These are phyloP conservation scores for Pythium dissotocum DNA, from an alignment of 352 stramenopile species.

Conservation along the genomic window DNA sequence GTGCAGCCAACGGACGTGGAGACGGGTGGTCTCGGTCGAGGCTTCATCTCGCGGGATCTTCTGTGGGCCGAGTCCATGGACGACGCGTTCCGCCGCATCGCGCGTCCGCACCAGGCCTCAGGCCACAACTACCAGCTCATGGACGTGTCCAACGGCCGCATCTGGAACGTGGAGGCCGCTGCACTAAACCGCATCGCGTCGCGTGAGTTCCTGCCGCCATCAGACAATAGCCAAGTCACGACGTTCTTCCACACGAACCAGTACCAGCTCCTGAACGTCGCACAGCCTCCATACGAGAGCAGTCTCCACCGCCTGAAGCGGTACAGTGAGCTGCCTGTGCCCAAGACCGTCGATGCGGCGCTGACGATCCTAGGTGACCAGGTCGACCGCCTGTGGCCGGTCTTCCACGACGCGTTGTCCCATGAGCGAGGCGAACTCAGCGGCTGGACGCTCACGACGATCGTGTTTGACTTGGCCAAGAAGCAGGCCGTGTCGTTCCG, in stretches of 20 bases:
- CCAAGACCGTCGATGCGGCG: conserved; percentile 42
- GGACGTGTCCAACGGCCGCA: conserved; percentile 41
- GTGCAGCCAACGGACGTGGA: conserved; percentile 65
- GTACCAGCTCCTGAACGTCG: conserved; percentile 64
- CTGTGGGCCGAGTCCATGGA: conserved; percentile 39
- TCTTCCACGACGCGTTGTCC: conserved; percentile 67
- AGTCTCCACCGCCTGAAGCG: conserved; percentile 63
- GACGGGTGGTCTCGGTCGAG: conserved; percentile 57
- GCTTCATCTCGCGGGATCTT: conserved; percentile 71
- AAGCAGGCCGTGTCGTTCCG: conserved; percentile 49
- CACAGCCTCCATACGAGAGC: conserved; percentile 65
- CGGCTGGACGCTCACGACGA: conserved; percentile 67
- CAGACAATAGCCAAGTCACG: conserved; percentile 22
- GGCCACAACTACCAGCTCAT: conserved; percentile 84
- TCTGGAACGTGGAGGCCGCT: conserved; percentile 75
- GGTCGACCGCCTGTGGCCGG: conserved; percentile 51
- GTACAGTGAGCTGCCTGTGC: conserved; percentile 50
- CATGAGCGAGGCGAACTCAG: conserved; percentile 61
- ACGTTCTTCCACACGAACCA: conserved; percentile 77
- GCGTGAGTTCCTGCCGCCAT: conserved; percentile 35
- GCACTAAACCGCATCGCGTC: conserved; percentile 55
- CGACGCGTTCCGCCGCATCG: conserved; percentile 61
- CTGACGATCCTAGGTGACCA: conserved; percentile 69
- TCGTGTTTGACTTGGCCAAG: conserved; percentile 59
- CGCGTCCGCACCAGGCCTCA: conserved; percentile 45